Evolutionary conservation across 257 asterid genomes (phyloP), one percentile per base, ranked within the genome.

Genomic region (Penstemon eatonii): DNA sequence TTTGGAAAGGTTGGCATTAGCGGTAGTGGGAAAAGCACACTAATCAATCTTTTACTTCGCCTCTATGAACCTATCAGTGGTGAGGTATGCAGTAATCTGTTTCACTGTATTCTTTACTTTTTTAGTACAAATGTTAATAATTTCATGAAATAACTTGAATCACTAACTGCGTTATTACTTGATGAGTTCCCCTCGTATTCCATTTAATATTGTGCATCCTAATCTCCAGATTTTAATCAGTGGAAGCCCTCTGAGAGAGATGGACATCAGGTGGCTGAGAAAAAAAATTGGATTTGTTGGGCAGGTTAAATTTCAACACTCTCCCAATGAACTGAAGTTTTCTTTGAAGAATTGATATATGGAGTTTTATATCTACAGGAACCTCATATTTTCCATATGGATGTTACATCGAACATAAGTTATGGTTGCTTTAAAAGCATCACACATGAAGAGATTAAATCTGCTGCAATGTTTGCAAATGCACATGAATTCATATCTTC

Each of bases 11-110:
- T 78, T 57, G 89, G 89, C 18, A 49, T 25, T 44, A 81, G 82
- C 57, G 89, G 89, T 44, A 80, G 89, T 40, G 86, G 92, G 74
- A 86, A 86, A 77, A 86, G 85, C 78, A 86, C 89, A 11, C 63
- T 83, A 54, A 60, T 86, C 66, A 83, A 74, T 72, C 92, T 86
- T 52, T 72, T 86, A 76, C 87, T 83, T 68, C 78, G 84, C 67
- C 82, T 86, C 60, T 83, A 81, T 56, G 86, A 81, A 47, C 89
- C 86, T 47, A 69, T 56, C 55, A 56, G 52, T 66, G 92, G 92
- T 52, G 84, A 83, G 87, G 92, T 86, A 69, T 62, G 81, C 44
- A 38, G 44, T 59, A 15, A 19, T 43, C 13, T 33, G 65, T 13
- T 36, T 44, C 25, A 41, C 40, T 43, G 7, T 45, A 37, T 63